These are phyloP conservation scores for Bondarzewia mesenterica DNA, from an alignment of 1,284 basidiomycete species.

Conservation along the genomic window DNA sequence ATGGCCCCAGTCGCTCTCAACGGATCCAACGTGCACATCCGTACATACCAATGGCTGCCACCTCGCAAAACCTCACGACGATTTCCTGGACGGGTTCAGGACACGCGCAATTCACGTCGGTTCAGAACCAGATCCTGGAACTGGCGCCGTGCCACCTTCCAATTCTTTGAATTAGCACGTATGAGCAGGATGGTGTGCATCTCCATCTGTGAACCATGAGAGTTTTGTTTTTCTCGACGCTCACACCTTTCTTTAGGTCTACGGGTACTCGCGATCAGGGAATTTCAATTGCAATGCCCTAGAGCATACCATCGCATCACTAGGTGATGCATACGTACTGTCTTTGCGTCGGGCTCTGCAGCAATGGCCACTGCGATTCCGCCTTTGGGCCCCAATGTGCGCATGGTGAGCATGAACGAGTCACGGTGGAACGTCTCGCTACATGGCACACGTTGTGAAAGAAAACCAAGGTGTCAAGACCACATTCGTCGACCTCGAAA, in stretches of 20 bases:
- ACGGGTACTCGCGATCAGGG: constrained; percentile 84
- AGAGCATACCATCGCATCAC: constrained; percentile 64
- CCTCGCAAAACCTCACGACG: constrained; percentile 14
- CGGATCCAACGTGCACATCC: constrained; percentile 14
- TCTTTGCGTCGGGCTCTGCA: constrained; percentile 83
- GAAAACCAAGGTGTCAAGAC: constrained; percentile 69
- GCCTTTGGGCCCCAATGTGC: constrained; percentile 66
- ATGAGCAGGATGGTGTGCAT: constrained; percentile 70
- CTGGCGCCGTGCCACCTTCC: constrained; percentile 85
- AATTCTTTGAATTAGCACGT: constrained; percentile 93
- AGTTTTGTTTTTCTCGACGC: not conserved
- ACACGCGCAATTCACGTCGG: constrained; percentile 89
- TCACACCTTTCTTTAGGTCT: constrained; percentile 45
- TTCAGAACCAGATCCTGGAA: constrained; percentile 66
- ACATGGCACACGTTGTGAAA: constrained; percentile 73
- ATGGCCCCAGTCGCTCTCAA: constrained; percentile 23
- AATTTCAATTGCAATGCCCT: constrained; percentile 87
- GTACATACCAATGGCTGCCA: constrained; percentile 13
- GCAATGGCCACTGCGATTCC: constrained; percentile 82
- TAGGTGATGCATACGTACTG: constrained; percentile 73
- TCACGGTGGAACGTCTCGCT: constrained; percentile 89
- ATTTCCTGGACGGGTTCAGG: constrained; percentile 47
- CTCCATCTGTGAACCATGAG: no score
- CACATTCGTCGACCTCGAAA: constrained; percentile 83
- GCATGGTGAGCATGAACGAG: constrained; percentile 84